Base-by-base conservation (phyloP, 2,329 filamentous ascomycete genomes). In the Xylariaceae sp. region DNA sequence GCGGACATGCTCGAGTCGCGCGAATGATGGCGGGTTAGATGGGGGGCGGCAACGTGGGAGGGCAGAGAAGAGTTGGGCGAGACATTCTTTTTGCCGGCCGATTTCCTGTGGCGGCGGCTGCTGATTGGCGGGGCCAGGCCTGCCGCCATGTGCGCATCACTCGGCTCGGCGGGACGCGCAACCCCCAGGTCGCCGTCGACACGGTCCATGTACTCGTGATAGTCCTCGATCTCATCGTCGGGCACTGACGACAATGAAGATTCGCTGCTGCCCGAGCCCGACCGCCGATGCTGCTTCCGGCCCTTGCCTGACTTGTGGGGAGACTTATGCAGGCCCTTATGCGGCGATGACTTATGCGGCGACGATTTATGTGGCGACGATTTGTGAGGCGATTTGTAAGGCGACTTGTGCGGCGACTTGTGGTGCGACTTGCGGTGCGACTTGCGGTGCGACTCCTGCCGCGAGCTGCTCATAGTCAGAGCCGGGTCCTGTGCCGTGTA, bases 201-300 rank as follows among this genome's bases (percentile, higher is more conserved):
- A 39, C 39, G 44, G 37, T 49, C 49, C 46, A 53, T 45, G 36
- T 50, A 55, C 25, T 47, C 44, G 16, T 49, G 47, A 22, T 46
- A 55, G 31, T 53, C 49, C 36, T 53, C 50, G 9, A 49, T 49
- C 12, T 45, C 46, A 31, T 55, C 51, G 22, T 56, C 53, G 3
- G 53, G 53, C 11, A 57, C 51, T 4, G 51, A 55, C 5, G 52
- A 56, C 10, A 57, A 44, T 8, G 52, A 54, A 17, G 54, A 57
- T 15, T 40, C 45, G 40, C 53, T 57, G 39, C 52, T 56, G 18
- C 54, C 38, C 10, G 54, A 56, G 19, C 45, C 47, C 6, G 47
- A 45, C 9, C 52, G 44, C n/a, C n/a, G n/a, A n/a, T n/a, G n/a
- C 12, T 31, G 44, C 32, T 50, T 50, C 40, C 43, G 52, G 26